phyloP scores from a whole-genome alignment of 2,329 filamentous ascomycete genomes.

The Didymella keratinophila region DNA sequence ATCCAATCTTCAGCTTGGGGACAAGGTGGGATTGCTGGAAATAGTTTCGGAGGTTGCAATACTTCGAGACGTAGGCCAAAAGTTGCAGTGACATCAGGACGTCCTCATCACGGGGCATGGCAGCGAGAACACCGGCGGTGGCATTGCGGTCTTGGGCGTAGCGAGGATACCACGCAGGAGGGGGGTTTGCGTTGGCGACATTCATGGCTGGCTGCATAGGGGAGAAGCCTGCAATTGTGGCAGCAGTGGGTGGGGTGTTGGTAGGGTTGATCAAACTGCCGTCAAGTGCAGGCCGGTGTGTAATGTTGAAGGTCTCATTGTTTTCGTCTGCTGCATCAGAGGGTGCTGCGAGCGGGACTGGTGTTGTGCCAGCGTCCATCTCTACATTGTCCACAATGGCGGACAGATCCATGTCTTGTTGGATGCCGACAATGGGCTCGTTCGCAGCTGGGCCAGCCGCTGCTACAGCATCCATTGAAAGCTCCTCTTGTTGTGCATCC shows the following conservation, averaged over 20 bases:
- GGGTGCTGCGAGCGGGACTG: constrained; percentile 77
- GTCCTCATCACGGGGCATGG: constrained; percentile 96
- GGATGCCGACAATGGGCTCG: constrained; percentile 79
- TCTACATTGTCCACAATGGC: constrained; percentile 85
- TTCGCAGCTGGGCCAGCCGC: constrained; percentile 73
- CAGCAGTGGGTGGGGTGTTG: constrained; percentile 67
- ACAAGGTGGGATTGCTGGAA: constrained; percentile 96
- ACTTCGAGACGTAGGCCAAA: constrained; percentile 97
- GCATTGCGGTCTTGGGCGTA: constrained; percentile 78
- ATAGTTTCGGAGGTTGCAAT: constrained; percentile 93
- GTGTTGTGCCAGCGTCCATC: constrained; percentile 73
- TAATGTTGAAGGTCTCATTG: constrained; percentile 88
- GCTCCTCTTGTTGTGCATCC: constrained; percentile 84
- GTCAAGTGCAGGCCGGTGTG: constrained; percentile 82
- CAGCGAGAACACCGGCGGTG: constrained; percentile 76
- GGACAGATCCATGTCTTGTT: constrained; percentile 83
- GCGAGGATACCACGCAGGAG: constrained; percentile 79
- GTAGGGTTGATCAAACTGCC: constrained; percentile 81
- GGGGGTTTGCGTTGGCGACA: constrained; percentile 75
- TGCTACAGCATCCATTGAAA: constrained; percentile 77
- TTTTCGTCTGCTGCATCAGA: constrained; percentile 81
- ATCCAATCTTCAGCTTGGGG: constrained; percentile 86
- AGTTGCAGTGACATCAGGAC: constrained; percentile 98
- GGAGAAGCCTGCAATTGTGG: constrained; percentile 72
- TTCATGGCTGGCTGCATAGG: constrained; percentile 72